phyloP scores from a whole-genome alignment of 106 monocot species.

The Hemerocallis citrina region DNA sequence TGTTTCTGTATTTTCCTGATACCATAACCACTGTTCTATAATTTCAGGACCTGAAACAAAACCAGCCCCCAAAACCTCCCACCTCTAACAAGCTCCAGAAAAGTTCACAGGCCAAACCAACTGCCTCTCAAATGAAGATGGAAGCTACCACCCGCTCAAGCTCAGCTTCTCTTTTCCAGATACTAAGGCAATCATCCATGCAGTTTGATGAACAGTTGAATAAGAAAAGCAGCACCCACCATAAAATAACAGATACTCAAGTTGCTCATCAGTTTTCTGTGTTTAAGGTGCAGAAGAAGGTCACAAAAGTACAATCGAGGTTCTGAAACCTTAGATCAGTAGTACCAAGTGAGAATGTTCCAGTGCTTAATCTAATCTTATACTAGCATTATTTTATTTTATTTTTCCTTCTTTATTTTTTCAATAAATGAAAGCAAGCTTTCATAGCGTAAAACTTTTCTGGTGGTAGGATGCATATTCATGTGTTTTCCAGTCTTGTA shows the following conservation, averaged over 20 bases:
- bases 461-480: too few species aligned
- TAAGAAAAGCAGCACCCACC: neutral
- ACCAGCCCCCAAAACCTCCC: slow-evolving; percentile 10
- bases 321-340: slow-evolving; percentile 5
- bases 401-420: too few species aligned
- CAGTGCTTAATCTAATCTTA: too few species aligned
- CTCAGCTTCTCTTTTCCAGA: slow-evolving; percentile 55
- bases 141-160: slow-evolving; percentile 1
- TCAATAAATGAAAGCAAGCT: too few species aligned
- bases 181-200: slow-evolving; percentile 48
- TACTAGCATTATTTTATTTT: too few species aligned
- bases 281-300: slow-evolving; percentile 37
- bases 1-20: neutral
- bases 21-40: neutral
- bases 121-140: slow-evolving; percentile 9
- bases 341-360: too few species aligned
- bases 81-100: slow-evolving; percentile 17
- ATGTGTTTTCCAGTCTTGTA: too few species aligned
- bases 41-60: slow-evolving; percentile 36
- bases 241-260: slow-evolving; percentile 34
- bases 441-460: too few species aligned
- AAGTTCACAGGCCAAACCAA: slow-evolving; percentile 36
- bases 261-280: slow-evolving; percentile 44
- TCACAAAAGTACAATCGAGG: slow-evolving; percentile 25
- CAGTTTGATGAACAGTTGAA: slow-evolving; percentile 23